A percentile compares a stretch with the other conserved stretches of the same genome.
Conservation (phyloP, 2,329 filamentous ascomycete species). For the Moelleriella libera region DNA sequence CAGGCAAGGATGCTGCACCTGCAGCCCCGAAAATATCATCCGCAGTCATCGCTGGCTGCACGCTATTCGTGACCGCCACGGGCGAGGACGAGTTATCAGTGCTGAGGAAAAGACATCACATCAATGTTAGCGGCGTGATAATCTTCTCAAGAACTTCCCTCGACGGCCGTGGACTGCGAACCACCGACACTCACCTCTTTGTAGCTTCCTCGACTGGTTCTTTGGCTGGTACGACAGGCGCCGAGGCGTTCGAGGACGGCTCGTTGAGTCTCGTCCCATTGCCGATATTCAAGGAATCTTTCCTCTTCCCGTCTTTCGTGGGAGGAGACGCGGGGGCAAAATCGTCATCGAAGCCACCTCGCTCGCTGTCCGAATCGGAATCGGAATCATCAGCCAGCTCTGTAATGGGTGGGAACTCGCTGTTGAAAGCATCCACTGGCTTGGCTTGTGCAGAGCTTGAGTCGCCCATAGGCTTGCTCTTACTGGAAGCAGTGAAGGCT, state of each 20-base stretch:
- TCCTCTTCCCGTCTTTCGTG: constrained; percentile 15
- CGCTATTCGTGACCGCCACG: constrained; percentile 13
- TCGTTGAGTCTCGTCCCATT: constrained; percentile 1
- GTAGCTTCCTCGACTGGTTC: constrained; percentile 10
- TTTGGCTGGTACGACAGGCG: constrained; percentile 11
- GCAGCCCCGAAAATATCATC: constrained; percentile 29
- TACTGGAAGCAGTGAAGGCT: constrained; percentile 47
- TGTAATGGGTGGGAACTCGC: constrained; percentile 89
- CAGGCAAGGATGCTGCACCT: constrained; percentile 5
- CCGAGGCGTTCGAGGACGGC: neutral
- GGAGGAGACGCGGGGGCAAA: constrained; percentile 55
- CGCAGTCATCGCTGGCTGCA: constrained; percentile 16
- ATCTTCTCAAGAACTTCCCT: too few species aligned
- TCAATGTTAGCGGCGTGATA: too few species aligned
- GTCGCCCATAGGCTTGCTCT: constrained; percentile 28
- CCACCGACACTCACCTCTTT: constrained; percentile 10
- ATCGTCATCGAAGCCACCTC: constrained; percentile 84
- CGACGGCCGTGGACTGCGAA: neutral
- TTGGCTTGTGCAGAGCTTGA: constrained; percentile 25
- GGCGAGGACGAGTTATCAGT: constrained; percentile 17
- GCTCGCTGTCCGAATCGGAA: constrained; percentile 66
- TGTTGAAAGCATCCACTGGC: constrained; percentile 40
- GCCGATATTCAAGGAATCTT: neutral
- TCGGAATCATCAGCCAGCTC: constrained; percentile 71
- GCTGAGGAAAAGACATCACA: constrained; percentile 5